Evolutionary conservation across 2,329 filamentous ascomycete genomes (phyloP), one percentile per base, ranked within the genome.

Genomic region (Penicillium sp.): DNA sequence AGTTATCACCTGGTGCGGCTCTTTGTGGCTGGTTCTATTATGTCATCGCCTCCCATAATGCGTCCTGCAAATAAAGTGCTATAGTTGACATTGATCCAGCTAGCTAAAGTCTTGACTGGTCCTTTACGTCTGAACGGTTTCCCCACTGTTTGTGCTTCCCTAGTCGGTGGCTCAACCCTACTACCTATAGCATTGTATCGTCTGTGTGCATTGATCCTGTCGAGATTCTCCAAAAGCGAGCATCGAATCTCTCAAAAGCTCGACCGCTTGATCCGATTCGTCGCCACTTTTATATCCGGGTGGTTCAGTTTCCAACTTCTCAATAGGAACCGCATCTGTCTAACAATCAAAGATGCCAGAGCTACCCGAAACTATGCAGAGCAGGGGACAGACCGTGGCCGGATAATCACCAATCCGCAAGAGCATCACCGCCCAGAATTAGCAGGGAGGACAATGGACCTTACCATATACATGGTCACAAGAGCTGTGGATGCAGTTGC

Each of bases 401-500:
- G 43, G 29, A 26, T 48, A 23, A 51, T 48, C 29, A 51, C 26
- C 53, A 46, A 51, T 26, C 18, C 53, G 13, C 51, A 53, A 13
- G 55, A 57, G 36, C 62, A 53, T 49, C 57, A 47, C 16, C 63
- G 58, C n/a, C 69, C 69, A 38, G 65, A 67, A 23, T 69, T 81
- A 57, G 88, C 86, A 10, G 90, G 90, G 41, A 84, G 86, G 62
- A 93, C 90, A 1, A 80, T 95, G 56, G 90, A 95, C 68, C 78
- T 95, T 30, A 93, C 90, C 0, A 77, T 95, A n/a, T 93, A 94
- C 67, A 84, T 88, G 10, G 78, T 83, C 42, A 85, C 84, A 10
- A 81, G 90, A 61, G 90, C 90, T 41, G 67, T 89, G 10, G 90
- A 94, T 70, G 83, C 90, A 5, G 62, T 90, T 8, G 76, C 88